These are phyloP conservation scores for Rubus idaeus DNA, from an alignment of 306 rosid genomes.

Conservation along the genomic window DNA sequence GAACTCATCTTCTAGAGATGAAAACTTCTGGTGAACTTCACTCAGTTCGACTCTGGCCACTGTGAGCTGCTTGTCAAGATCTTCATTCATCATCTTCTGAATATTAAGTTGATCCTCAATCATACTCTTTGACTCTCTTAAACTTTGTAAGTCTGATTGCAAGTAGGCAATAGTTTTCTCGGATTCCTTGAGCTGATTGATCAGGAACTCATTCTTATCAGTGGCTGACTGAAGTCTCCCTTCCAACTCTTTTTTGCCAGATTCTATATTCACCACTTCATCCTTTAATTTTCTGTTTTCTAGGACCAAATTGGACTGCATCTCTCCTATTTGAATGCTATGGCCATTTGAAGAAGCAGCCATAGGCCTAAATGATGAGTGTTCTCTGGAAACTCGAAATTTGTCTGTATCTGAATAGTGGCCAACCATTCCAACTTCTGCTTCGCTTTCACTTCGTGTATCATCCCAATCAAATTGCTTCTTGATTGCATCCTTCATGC, in stretches of 20 bases:
- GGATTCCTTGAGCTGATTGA: slow-evolving; percentile 55
- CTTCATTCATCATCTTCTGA: slow-evolving; percentile 39
- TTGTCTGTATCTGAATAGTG: slow-evolving; percentile 42
- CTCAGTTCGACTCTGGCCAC: slow-evolving; percentile 52
- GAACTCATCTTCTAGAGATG: slow-evolving; percentile 64
- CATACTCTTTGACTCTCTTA: slow-evolving; percentile 44
- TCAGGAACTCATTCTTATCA: slow-evolving; percentile 45
- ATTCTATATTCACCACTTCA: slow-evolving; percentile 35
- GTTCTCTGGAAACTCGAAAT: slow-evolving; percentile 32
- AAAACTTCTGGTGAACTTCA: slow-evolving; percentile 52
- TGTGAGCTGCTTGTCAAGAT: slow-evolving; percentile 44
- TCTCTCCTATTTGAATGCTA: slow-evolving; percentile 32
- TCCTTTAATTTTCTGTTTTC: slow-evolving; percentile 35
- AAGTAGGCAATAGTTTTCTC: slow-evolving; percentile 49
- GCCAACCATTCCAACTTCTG: slow-evolving; percentile 50
- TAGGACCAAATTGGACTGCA: slow-evolving; percentile 36
- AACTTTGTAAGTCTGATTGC: slow-evolving; percentile 47
- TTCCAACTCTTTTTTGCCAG: slow-evolving; percentile 44
- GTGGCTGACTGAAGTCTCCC: slow-evolving; percentile 44
- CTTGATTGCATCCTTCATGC: slow-evolving; percentile 75
- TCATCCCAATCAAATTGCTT: slow-evolving; percentile 90
- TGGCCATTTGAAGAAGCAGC: slow-evolving; percentile 34
- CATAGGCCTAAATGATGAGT: slow-evolving; percentile 27
- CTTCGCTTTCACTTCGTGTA: slow-evolving; percentile 71
- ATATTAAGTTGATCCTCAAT: slow-evolving; percentile 45